Base-by-base conservation (phyloP, 179 eudicot species). In the Heliamphora pulchella region DNA sequence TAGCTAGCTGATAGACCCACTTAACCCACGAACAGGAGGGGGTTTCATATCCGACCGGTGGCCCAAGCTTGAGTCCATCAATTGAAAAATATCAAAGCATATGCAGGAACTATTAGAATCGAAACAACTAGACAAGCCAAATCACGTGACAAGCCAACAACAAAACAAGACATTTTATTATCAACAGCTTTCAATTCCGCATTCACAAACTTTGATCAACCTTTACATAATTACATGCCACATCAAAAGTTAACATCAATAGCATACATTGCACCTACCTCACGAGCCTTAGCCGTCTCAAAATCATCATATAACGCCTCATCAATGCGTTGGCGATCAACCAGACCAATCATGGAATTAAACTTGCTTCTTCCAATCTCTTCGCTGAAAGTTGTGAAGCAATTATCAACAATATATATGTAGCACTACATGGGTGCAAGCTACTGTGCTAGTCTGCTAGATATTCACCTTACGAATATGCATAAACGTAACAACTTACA, bases 301-400 rank as follows among this genome's bases (percentile, higher is more conserved):
- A 79, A 96, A 88, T 94, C 98, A 84, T 89, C 99, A 84, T 96
- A 94, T 9, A 96, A 83, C 69, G 75, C 98, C 81, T 86, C 89
- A 84, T 96, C 98, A 82, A 94, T 84, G 61, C 99, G 96, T 82
- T 94, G 92, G 66, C 91, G 93, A 68, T 96, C 93, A 83, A 89
- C 83, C 71, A 96, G 98, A 87, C 99, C 99, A 88, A 96, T 94
- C 99, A 96, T 91, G 81, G 99, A 86, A 82, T 96, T 96, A 77
- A 89, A 96, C 85, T 88, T 90, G 84, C 90, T 92, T 83, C 79
- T 92, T 58, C 89, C 92, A 81, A 96, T 96, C 87, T 96, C 99
- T 88, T 96, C 98, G 71, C 98, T 96, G 85, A 80, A 31, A 84
- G 57, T n/a, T 80, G 39, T 76, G 75, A 78, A 78, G 18, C 74